Conservation (phyloP, 306 rosid species). For the Rubus parviflorus region DNA sequence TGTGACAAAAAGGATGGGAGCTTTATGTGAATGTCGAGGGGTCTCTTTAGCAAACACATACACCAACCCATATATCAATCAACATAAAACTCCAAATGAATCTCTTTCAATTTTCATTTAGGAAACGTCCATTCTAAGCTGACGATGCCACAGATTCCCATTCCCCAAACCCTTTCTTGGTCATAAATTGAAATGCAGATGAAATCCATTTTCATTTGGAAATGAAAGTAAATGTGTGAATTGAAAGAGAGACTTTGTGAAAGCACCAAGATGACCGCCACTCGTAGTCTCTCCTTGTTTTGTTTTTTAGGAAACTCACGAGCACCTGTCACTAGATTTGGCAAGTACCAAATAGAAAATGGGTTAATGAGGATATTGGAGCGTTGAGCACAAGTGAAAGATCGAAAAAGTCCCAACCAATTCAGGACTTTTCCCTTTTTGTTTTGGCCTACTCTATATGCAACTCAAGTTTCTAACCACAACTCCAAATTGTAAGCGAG, state of each 20-base stretch:
- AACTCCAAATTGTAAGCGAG: background rate
- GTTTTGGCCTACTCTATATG: background rate
- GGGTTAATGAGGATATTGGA: conserved; percentile 6
- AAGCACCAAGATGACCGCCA: conserved; percentile 6
- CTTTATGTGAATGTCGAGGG: conserved; percentile 43
- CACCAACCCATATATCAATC: conserved; percentile 33
- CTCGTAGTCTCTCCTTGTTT: background rate
- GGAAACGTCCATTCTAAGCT: conserved; percentile 25
- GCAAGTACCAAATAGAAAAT: conserved; percentile 17
- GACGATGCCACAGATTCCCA: conserved; percentile 23
- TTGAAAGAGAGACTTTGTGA: background rate
- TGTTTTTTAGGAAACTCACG: conserved; percentile 3
- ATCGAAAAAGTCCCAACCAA: conserved; percentile 15
- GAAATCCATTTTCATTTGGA: background rate
- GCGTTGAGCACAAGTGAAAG: conserved; percentile 10
- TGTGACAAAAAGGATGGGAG: conserved; percentile 41
- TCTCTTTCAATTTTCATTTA: conserved; percentile 37
- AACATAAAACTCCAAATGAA: conserved; percentile 38
- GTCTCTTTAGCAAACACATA: conserved; percentile 14
- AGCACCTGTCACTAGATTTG: conserved; percentile 27
- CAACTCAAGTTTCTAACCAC: background rate
- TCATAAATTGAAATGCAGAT: conserved; percentile 1
- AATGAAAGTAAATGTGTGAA: background rate
- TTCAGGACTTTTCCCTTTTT: background rate
- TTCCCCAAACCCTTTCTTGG: conserved; percentile 1